Evolutionary conservation across 441 rosid genomes (phyloP).

Genomic region (Eruca vesicaria): DNA sequence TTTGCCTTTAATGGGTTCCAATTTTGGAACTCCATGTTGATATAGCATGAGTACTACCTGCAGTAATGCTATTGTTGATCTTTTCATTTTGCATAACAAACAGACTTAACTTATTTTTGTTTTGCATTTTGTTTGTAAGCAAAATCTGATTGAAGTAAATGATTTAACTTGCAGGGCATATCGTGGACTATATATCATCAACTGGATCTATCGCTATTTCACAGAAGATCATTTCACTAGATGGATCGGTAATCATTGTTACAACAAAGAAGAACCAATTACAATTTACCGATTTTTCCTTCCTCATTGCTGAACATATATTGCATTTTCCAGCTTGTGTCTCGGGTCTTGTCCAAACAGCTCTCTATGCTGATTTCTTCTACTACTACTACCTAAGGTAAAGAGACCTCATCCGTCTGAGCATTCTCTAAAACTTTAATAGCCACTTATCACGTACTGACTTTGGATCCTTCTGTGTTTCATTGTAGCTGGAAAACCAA

Average conservation of each 20-base stretch:
- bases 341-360: conserved; percentile 85
- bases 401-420: background rate
- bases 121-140: background rate
- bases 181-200: conserved; percentile 83
- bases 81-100: background rate
- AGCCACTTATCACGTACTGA: background rate
- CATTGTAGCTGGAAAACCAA: conserved; percentile 86
- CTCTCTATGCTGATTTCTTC: conserved; percentile 89
- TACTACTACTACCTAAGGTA: conserved; percentile 90
- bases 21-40: background rate
- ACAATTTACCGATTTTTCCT: background rate
- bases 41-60: background rate
- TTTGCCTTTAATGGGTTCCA: background rate
- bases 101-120: background rate
- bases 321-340: conserved; percentile 65
- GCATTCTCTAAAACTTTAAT: background rate
- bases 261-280: background rate
- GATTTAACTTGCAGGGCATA: conserved; percentile 64
- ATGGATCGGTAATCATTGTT: conserved; percentile 68
- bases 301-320: conserved; percentile 1
- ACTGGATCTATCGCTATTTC: conserved; percentile 92
- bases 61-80: background rate
- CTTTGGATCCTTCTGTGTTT: background rate
- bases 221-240: conserved; percentile 65
- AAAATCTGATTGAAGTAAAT: background rate